These are phyloP conservation scores for Asterochloris erici DNA, from an alignment of 139 green algal genomes.

Conservation along the genomic window DNA sequence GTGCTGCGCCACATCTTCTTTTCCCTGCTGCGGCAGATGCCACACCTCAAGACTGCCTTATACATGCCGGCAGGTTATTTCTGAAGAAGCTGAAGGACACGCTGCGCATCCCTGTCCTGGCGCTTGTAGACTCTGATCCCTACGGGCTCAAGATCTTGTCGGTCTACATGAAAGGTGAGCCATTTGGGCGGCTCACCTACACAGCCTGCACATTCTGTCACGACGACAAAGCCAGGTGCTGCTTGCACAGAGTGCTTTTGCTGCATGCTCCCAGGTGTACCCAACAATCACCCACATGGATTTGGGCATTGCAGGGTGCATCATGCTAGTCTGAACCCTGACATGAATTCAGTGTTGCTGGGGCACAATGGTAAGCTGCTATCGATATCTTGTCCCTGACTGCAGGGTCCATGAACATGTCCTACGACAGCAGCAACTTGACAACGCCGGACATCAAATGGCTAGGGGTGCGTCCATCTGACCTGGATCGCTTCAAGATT, in stretches of 20 bases:
- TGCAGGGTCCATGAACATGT: conserved; percentile 83
- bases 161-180: conserved; percentile 86
- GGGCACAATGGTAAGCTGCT: no score
- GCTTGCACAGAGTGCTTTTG: neutral
- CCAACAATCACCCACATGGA: neutral
- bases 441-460: conserved; percentile 91
- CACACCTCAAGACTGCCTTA: neutral
- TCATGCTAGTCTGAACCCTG: no score
- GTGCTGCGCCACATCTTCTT: no score
- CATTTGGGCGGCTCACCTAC: neutral
- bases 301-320: no score
- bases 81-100: conserved; percentile 77
- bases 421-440: conserved; percentile 85
- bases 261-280: neutral
- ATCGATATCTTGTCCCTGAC: no score
- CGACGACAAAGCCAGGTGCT: neutral
- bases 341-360: no score
- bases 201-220: neutral
- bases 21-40: no score
- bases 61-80: conserved; percentile 66
- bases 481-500: conserved; percentile 90
- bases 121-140: conserved; percentile 90
- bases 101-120: conserved; percentile 91
- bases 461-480: conserved; percentile 87
- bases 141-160: conserved; percentile 98